Evolutionary conservation across 2,329 filamentous ascomycete genomes (phyloP), one percentile per base, ranked within the genome.

Genomic region (Didymosphaeria variabile): DNA sequence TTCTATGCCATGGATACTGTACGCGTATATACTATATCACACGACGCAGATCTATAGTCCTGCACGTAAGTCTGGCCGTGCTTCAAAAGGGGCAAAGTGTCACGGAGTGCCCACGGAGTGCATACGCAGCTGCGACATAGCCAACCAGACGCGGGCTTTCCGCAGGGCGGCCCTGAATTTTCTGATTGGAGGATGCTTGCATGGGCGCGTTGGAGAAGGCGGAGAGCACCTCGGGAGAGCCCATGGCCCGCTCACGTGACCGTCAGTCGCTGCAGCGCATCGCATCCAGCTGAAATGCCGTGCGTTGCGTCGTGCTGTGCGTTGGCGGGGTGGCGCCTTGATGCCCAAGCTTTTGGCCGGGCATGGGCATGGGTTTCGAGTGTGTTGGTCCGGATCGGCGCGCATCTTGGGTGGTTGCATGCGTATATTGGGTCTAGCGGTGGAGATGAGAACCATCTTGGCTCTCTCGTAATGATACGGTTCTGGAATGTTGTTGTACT

Each of bases 181-280:
- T 60, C 50, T 60, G 53, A 65, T 60, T 56, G 62, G 57, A 15
- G 21, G n/a, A 34, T 29, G 13, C 9, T n/a, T n/a, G 31, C 34
- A 51, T 36, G 9, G 38, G 17, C 17, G 17, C 1, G 38, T 40
- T 40, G 38, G 17, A n/a, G 34, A 34, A 4, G 5, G 15, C 36
- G 36, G 36, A 9, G 13, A 17, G n/a, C n/a, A n/a, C n/a, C n/a
- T n/a, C 36, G 36, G n/a, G 36, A 17, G 38, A 19, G 5, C 5
- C 3, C 4, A 40, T n/a, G 38, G 17, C 17, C 38, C 38, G 38
- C 38, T 69, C 67, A 69, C 67, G 66, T 69, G 67, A 69, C 60
- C 34, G 57, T 23, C 32, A 45, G 19, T 21, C 10, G 47, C 63
- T 67, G 67, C 67, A 69, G 45, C 64, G 63, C 67, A 69, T 66